Percentiles rank a stretch among this genome's conserved stretches.
phyloP scores from a whole-genome alignment of 1,139 yeast species.

The Kurtzmaniella quercitrusa region DNA sequence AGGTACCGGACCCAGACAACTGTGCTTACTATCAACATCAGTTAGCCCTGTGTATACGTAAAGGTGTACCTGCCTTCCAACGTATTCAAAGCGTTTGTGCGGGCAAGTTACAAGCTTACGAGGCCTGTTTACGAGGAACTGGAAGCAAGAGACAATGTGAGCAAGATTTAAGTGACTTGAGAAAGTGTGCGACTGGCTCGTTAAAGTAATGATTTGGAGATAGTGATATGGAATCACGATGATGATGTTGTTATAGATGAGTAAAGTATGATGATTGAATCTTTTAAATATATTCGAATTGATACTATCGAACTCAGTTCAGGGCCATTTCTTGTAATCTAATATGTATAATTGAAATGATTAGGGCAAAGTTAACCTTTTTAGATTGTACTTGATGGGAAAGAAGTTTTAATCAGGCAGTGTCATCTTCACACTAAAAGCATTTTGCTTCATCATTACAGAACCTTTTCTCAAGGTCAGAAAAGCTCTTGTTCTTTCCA shows the following conservation, averaged over 20 bases:
- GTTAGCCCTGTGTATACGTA: constrained; percentile 54
- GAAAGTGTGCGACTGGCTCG: constrained; percentile 36
- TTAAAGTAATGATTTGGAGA: constrained; percentile 7
- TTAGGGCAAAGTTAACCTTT: too few species aligned
- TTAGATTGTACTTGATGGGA: too few species aligned
- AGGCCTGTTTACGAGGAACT: constrained; percentile 48
- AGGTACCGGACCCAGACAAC: constrained; percentile 40
- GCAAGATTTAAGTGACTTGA: constrained; percentile 24
- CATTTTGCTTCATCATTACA: too few species aligned
- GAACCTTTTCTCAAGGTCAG: too few species aligned
- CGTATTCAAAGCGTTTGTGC: constrained; percentile 58
- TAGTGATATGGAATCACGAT: constrained; percentile 6
- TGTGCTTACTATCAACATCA: constrained; percentile 50
- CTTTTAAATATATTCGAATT: too few species aligned
- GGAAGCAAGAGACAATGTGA: constrained; percentile 36
- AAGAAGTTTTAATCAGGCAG: too few species aligned
- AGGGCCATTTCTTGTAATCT: too few species aligned
- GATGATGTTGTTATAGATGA: not conserved
- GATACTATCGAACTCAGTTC: too few species aligned
- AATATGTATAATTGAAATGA: too few species aligned
- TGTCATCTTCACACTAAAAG: too few species aligned
- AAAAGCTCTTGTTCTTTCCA: too few species aligned
- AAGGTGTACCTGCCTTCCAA: constrained; percentile 60
- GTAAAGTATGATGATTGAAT: too few species aligned
- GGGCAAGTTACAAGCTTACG: constrained; percentile 53